A percentile compares a stretch with the other conserved stretches of the same genome.
These are phyloP conservation scores for Ocimum tenuiflorum DNA, from an alignment of 257 asterid genomes.

Conservation along the genomic window DNA sequence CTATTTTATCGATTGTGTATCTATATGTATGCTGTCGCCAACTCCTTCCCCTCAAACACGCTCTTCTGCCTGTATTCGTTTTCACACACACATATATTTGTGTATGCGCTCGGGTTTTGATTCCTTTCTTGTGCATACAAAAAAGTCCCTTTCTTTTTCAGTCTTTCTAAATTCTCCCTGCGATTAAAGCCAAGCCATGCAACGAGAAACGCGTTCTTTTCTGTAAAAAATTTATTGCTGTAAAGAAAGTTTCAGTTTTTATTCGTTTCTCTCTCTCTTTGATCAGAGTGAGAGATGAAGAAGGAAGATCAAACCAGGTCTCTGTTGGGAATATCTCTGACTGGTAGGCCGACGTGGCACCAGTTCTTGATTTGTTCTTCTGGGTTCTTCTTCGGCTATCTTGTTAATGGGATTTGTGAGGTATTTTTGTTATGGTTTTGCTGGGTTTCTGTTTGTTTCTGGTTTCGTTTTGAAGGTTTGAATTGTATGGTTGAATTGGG, in stretches of 20 bases:
- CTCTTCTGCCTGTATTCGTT: background rate
- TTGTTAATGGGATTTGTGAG: constrained; percentile 91
- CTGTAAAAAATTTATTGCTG: background rate
- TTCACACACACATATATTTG: background rate
- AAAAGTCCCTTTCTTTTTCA: constrained; percentile 16
- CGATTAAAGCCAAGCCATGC: constrained; percentile 27
- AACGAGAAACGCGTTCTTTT: constrained; percentile 9
- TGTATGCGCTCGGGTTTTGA: constrained; percentile 5
- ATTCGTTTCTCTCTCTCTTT: constrained; percentile 1
- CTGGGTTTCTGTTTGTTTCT: background rate
- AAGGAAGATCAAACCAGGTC: constrained; percentile 74
- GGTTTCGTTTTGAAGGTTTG: too few species aligned
- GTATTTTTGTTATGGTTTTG: constrained; percentile 21
- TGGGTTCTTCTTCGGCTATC: constrained; percentile 90
- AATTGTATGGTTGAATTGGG: constrained; percentile 2
- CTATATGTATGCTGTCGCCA: constrained; percentile 7
- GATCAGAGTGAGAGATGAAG: constrained; percentile 40
- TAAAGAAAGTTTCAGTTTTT: background rate
- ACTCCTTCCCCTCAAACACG: constrained; percentile 10
- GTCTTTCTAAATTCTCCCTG: background rate
- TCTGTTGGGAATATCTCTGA: constrained; percentile 67
- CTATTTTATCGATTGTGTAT: background rate
- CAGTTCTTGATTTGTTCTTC: constrained; percentile 82
- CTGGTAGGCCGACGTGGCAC: constrained; percentile 69
- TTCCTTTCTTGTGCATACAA: constrained; percentile 31